Evolutionary conservation across 345 rosid species (phyloP), one percentile per base, ranked within the genome.

Genomic region (Eucalyptus shirleyi): DNA sequence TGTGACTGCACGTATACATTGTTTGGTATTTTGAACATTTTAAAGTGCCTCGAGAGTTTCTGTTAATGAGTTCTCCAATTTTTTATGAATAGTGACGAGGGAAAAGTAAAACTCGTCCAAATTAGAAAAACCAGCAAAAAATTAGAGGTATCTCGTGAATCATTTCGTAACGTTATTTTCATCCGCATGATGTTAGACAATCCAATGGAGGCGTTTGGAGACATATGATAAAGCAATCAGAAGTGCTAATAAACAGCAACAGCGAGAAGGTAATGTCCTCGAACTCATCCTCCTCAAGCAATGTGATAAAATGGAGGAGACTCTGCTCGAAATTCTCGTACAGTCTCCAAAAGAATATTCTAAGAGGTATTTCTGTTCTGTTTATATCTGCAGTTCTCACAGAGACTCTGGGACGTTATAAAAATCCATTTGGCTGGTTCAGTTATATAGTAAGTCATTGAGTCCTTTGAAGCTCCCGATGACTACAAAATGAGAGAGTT

Each of bases 341-440:
- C 8, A 26, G 67, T 60, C 1, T 60, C 67, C 67, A 60, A 26
- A 60, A 60, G 21, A 12, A 24, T 26, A 0, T 26, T 60, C 7
- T 60, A 26, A 26, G n/a, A 26, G 67, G n/a, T 24, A 26, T 60
- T 26, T 60, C 16, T 60, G 3, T 60, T 60, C 67, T 60, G 15
- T 60, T 0, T 60, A 6, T 28, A 60, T 60, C 67, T 60, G 15
- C 65, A 7, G 60, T 0, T 0, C 65, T 26, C 0, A 0, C n/a
- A 28, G 0, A 60, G 4, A 5, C 0, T 30, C 4, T 0, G 32
- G 2, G 1, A 5, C 7, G 0, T 59, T 0, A 59, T 5, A 6
- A 12, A 12, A 56, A 1, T 0, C n/a, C n/a, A 59, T 6, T 6
- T 5, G 0, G 15, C 15, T 26, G 0, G 2, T 24, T 59, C 7